Evolutionary conservation across 306 rosid genomes (phyloP), one percentile per base, ranked within the genome.

Genomic region (Sindora glabra): DNA sequence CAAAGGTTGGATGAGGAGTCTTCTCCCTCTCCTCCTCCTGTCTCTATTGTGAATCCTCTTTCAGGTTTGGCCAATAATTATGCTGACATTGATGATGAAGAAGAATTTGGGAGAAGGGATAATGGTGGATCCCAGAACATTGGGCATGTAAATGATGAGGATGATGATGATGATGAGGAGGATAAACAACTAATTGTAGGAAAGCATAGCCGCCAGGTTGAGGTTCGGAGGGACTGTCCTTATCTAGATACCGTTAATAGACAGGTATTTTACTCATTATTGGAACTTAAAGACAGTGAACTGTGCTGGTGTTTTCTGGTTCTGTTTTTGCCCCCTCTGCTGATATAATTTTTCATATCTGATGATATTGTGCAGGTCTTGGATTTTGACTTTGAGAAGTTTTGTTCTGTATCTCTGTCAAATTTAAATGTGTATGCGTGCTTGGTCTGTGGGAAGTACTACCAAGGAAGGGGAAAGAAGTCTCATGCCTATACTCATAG

Each of bases 401-500:
- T 92, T 61, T 92, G 99, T 67, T 89, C 95, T 4, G 94, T 92
- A 41, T 92, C 96, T 32, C 57, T 92, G 34, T 89, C 96, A 1
- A 89, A 89, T 75, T 79, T 92, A 72, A 92, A 92, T 51, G 99
- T 92, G 41, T 92, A 89, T 76, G 96, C 96, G 0, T 92, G 99
- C 54, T 70, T 92, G 77, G 99, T 92, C 33, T 92, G 99, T 42
- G 99, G 99, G 22, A 92, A 92, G 68, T 92, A 89, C 69, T 89
- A 77, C 69, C 96, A 92, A 84, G 99, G 99, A 44, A 86, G 98
- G 59, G 99, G 99, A 76, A 92, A 37, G 78, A 92, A 70, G 53
- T 92, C 99, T 59, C 99, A 86, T 63, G 98, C 98, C 16, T 92
- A 92, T 70, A 92, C 98, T n/a, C 98, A 92, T 62, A 88, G 98